phyloP scores from a whole-genome alignment of 441 rosid genomes.

The Gossypium schwendimanii region DNA sequence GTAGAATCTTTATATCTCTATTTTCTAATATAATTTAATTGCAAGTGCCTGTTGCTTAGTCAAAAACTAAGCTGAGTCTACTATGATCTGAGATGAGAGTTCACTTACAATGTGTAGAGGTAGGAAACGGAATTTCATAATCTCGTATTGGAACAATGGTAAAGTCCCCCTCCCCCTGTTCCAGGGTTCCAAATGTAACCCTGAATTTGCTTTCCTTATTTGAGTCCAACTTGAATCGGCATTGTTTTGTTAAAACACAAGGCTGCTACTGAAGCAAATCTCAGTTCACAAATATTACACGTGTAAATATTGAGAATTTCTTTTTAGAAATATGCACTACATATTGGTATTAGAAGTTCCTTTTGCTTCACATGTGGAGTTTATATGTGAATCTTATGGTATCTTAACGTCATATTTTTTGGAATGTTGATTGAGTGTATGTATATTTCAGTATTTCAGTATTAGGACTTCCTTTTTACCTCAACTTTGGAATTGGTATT shows the following conservation, averaged over 20 bases:
- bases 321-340: too few relatives aligned
- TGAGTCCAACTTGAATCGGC: not conserved
- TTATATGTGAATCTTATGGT: not conserved
- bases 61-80: too few relatives aligned
- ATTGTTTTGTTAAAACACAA: not conserved
- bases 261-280: not conserved
- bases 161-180: not conserved
- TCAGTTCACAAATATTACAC: not conserved
- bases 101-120: not conserved
- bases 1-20: not conserved
- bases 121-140: not conserved
- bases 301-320: not conserved
- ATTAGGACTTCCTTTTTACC: not conserved
- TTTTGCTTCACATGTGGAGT: not conserved
- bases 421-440: not conserved
- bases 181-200: not conserved
- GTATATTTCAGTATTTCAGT: not conserved
- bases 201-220: not conserved
- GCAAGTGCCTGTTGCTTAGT: not conserved
- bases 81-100: too few relatives aligned
- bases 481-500: not conserved
- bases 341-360: not conserved
- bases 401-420: not conserved
- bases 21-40: not conserved
- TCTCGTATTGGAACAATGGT: not conserved